Percentiles rank a stretch among this genome's conserved stretches.
phyloP scores from a whole-genome alignment of 371 early-diverging fungal species.

The Apophysomyces trapeziformis region DNA sequence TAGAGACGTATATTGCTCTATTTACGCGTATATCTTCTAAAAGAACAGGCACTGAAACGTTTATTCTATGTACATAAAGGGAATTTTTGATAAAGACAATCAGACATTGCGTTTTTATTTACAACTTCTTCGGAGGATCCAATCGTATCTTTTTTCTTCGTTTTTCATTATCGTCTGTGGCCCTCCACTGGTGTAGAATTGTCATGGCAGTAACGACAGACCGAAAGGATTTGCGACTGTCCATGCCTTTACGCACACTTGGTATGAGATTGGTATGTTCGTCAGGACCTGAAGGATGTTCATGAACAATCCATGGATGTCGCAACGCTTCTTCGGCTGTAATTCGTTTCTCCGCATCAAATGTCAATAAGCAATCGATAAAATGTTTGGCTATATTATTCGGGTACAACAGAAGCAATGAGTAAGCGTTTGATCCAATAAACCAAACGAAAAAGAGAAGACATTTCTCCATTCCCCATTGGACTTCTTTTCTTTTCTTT shows the following conservation, averaged over 20 bases:
- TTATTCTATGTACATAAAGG: background rate
- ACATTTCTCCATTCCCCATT: too few species aligned
- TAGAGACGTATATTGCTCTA: too few species aligned
- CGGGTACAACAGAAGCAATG: conserved; percentile 3
- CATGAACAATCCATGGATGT: conserved; percentile 66
- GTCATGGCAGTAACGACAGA: conserved; percentile 29
- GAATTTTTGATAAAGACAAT: too few species aligned
- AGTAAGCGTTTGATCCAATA: background rate
- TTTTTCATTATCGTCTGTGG: conserved; percentile 26
- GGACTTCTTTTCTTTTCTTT: too few species aligned
- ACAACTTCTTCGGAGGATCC: background rate
- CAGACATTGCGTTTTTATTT: too few species aligned
- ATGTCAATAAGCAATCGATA: conserved; percentile 67
- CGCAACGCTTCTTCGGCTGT: conserved; percentile 76
- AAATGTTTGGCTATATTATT: conserved; percentile 75
- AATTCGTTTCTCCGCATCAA: conserved; percentile 68
- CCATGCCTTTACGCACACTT: conserved; percentile 37
- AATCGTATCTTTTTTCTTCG: background rate
- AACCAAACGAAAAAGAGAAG: background rate
- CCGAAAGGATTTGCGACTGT: conserved; percentile 24
- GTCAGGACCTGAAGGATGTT: conserved; percentile 10
- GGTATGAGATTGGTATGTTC: conserved; percentile 32
- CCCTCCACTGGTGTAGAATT: conserved; percentile 26
- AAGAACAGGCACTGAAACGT: too few species aligned
- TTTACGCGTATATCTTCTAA: too few species aligned